phyloP scores from a whole-genome alignment of 441 rosid species.

The Aleurites moluccanus region DNA sequence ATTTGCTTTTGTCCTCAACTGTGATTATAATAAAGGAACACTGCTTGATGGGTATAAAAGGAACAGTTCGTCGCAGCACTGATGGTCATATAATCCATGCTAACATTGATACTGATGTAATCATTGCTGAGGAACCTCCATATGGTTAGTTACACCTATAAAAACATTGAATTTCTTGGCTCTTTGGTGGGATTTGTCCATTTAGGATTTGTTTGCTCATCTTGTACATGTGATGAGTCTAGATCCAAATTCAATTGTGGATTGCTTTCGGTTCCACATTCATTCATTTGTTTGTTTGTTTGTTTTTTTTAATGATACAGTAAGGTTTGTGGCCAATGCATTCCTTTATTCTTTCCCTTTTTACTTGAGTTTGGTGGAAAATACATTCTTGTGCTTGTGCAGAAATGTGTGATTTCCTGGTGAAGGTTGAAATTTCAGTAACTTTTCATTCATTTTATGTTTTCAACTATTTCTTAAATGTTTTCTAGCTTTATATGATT shows the following conservation, averaged over 20 bases:
- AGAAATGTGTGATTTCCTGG: not conserved
- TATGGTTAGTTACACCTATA: slow-evolving; percentile 62
- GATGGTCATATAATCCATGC: slow-evolving; percentile 99
- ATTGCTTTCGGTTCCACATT: not conserved
- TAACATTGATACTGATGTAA: slow-evolving; percentile 97
- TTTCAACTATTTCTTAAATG: not conserved
- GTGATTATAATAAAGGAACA: slow-evolving; percentile 67
- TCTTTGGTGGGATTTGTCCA: not conserved
- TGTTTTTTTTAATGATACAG: slow-evolving; percentile 13
- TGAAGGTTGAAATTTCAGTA: not conserved
- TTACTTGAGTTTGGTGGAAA: not conserved
- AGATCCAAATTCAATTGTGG: not conserved
- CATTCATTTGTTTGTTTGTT: not conserved
- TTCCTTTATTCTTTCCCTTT: not conserved
- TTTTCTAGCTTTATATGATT: slow-evolving; percentile 8
- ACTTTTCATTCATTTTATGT: not conserved
- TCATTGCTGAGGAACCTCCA: slow-evolving; percentile 97
- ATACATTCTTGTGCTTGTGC: not conserved
- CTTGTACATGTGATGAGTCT: not conserved
- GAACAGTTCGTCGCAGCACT: slow-evolving; percentile 98
- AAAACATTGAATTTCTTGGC: not conserved
- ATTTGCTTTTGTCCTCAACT: slow-evolving; percentile 15
- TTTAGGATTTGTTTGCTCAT: not conserved
- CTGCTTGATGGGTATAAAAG: slow-evolving; percentile 99
- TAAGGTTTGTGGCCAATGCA: not conserved